phyloP scores from a whole-genome alignment of 345 rosid genomes.

The Rhizophora mangle region DNA sequence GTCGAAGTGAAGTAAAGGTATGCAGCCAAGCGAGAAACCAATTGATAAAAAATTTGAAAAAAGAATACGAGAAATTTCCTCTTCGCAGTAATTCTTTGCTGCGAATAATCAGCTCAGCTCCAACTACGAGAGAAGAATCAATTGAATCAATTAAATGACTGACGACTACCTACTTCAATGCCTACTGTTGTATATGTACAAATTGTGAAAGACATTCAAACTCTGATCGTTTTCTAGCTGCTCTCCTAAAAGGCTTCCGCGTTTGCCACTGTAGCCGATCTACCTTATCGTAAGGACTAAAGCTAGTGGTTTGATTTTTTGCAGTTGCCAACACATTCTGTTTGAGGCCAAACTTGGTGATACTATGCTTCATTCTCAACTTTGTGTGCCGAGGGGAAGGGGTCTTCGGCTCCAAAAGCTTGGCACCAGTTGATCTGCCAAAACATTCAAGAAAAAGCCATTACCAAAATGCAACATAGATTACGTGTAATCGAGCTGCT shows the following conservation, averaged over 20 bases:
- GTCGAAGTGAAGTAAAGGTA: too few relatives aligned
- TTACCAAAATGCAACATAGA: neutral
- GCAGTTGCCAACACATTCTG: constrained; percentile 16
- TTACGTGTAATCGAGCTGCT: neutral
- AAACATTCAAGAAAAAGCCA: constrained; percentile 6
- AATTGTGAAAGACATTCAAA: constrained; percentile 52
- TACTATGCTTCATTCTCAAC: constrained; percentile 18
- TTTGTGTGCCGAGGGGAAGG: constrained; percentile 42
- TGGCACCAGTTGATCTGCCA: constrained; percentile 36
- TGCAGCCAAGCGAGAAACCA: too few relatives aligned
- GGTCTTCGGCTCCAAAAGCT: constrained; percentile 55
- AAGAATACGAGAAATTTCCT: too few relatives aligned
- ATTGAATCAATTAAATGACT: constrained; percentile 48
- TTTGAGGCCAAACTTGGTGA: constrained; percentile 5
- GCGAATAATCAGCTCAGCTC: too few relatives aligned
- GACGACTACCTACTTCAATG: neutral
- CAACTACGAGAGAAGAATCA: constrained; percentile 30
- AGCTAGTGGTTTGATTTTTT: constrained; percentile 4
- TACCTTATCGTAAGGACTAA: constrained; percentile 25
- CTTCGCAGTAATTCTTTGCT: too few relatives aligned
- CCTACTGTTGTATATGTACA: constrained; percentile 32
- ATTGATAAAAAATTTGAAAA: too few relatives aligned
- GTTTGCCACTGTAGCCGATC: constrained; percentile 56
- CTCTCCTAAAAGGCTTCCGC: constrained; percentile 69
- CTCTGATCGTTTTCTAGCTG: constrained; percentile 43